Evolutionary conservation across 2,329 filamentous ascomycete genomes (phyloP), one percentile per base, ranked within the genome.

Genomic region (Epichloe festucae): DNA sequence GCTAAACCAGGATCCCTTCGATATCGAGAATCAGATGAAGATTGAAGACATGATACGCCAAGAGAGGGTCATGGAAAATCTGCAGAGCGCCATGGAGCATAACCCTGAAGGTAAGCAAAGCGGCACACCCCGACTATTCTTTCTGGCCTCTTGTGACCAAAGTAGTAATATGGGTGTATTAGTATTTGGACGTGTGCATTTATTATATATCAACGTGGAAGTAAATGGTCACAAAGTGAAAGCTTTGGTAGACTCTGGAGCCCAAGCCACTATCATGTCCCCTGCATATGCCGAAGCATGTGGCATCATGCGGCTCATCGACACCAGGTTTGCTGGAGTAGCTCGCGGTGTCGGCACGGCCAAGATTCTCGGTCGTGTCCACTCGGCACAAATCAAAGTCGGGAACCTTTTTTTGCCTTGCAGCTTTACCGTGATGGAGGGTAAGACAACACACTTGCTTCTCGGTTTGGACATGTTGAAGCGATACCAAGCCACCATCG

Each of bases 341-440:
- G 93, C 93, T 43, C 85, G 87, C 54, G 93, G 93, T 56, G 93
- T 98, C 3, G 93, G 93, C 50, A 97, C 93, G 1, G 93, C 93
- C 23, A 86, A 84, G 53, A 97, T 98, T 59, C 83, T 98, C 19
- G 93, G 93, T 35, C 87, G 93, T 49, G 93, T 98, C 3, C 93
- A 98, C 67, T 89, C 88, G 21, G 93, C 93, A 10, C 89, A 91
- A 67, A 94, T 98, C 68, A 91, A 88, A 68, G 93, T 98, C 59
- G 93, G 91, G 50, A 81, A 78, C 42, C 79, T 91, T 55, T 89
- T 89, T 64, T 75, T 98, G 59, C 85, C 91, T 3, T 97, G 90
- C 71, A 93, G 89, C 54, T 98, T 98, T 67, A 98, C 93, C 3
- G 93, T 98, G 63, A 98, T 98, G 93, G 93, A 98, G 71, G 93